Evolutionary conservation across 305 asterid species (phyloP).

Genomic region (Fraxinus albicans): DNA sequence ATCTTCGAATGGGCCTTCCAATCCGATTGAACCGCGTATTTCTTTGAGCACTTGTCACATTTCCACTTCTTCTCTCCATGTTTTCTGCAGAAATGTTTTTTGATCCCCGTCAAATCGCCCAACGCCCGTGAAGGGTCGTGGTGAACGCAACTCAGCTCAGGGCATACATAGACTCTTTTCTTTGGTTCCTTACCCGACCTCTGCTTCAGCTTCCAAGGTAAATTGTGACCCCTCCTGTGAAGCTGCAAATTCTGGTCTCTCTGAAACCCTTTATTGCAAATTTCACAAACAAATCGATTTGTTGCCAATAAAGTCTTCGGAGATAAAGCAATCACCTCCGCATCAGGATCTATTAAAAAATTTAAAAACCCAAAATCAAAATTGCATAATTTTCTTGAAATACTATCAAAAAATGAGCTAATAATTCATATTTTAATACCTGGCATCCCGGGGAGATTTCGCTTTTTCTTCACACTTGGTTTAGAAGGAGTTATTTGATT

Average conservation of each 20-base stretch:
- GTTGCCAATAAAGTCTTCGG: constrained; percentile 55
- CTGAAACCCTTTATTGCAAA: constrained; percentile 64
- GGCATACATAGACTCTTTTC: constrained; percentile 70
- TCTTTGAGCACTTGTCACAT: not conserved
- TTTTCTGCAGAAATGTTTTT: constrained; percentile 72
- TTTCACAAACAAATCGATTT: constrained; percentile 59
- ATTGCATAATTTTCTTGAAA: not conserved
- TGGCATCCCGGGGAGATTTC: constrained; percentile 90
- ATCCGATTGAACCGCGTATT: no score
- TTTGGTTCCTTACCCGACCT: constrained; percentile 53
- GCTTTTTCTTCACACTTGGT: constrained; percentile 54
- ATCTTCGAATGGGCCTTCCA: no score
- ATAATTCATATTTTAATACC: constrained; percentile 32
- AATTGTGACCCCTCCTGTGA: constrained; percentile 65
- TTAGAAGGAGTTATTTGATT: constrained; percentile 38
- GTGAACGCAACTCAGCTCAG: constrained; percentile 61
- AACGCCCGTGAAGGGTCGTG: constrained; percentile 69
- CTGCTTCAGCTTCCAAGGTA: constrained; percentile 70
- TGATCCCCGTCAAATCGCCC: constrained; percentile 77
- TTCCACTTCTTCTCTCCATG: constrained; percentile 81
- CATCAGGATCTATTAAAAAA: constrained; percentile 56
- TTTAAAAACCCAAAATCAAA: not conserved
- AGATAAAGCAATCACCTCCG: constrained; percentile 63
- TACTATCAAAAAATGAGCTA: not conserved
- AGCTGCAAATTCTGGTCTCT: constrained; percentile 70